Conservation (phyloP, 805 yeast species). For the Pichia manshurica region DNA sequence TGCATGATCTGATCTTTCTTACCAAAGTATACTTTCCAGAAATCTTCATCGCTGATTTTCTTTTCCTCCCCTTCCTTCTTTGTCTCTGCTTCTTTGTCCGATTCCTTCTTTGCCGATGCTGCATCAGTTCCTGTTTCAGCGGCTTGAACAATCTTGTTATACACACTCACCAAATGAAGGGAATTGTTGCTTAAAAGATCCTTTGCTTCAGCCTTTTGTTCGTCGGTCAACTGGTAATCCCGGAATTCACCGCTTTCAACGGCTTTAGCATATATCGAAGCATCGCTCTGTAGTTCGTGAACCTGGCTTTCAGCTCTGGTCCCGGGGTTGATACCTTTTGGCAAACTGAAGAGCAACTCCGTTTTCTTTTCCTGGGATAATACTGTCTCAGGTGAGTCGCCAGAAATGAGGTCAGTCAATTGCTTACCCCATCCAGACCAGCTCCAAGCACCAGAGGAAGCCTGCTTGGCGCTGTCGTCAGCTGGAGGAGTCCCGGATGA, state of each 20-base stretch:
- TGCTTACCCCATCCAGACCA: conserved; percentile 12
- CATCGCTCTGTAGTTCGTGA: conserved; percentile 46
- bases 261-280: conserved; percentile 37
- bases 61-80: conserved; percentile 19
- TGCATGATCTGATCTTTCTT: conserved; percentile 47
- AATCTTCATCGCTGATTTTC: conserved; percentile 45
- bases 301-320: conserved; percentile 62
- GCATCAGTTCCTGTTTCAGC: neutral
- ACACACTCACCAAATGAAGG: conserved; percentile 47
- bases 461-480: conserved; percentile 14
- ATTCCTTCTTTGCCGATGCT: neutral
- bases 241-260: conserved; percentile 32
- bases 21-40: conserved; percentile 72
- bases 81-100: neutral
- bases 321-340: conserved; percentile 35
- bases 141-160: conserved; percentile 60
- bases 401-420: conserved; percentile 2
- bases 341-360: conserved; percentile 40
- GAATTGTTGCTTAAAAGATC: conserved; percentile 38
- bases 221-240: conserved; percentile 40
- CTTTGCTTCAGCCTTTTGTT: conserved; percentile 39
- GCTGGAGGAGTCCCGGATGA: neutral
- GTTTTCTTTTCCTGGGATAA: conserved; percentile 30
- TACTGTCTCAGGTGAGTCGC: conserved; percentile 13
- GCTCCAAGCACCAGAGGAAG: conserved; percentile 5